Base-by-base conservation (phyloP, 345 rosid genomes). In the Eucalyptus erythrocorys region DNA sequence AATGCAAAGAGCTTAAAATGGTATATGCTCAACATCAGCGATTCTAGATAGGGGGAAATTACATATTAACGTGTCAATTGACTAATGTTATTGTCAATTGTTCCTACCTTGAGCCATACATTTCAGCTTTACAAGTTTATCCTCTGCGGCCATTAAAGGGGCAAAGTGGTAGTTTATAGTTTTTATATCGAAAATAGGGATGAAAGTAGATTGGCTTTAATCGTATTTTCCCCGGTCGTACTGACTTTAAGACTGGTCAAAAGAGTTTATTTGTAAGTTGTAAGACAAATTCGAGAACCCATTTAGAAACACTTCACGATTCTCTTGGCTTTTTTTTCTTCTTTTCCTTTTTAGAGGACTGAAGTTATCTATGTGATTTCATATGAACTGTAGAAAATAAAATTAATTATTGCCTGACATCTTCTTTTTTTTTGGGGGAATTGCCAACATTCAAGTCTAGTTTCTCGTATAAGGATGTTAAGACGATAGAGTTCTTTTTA, bases 341-440 rank as follows among this genome's bases (percentile, higher is more conserved):
- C 17, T 50, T 1, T 22, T 6, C 1, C 22, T 26, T 4, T 55
- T 21, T 55, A n/a, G 37, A n/a, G 37, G 1, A n/a, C 1, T 14
- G 0, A n/a, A 64, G 19, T 7, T 64, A 14, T 64, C 76, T 7
- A n/a, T 64, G 6, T n/a, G 21, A n/a, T 64, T n/a, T 64, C 14
- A 11, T 14, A 21, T 37, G 82, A 19, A 19, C 15, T 0, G 4
- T 19, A 5, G 8, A 71, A 19, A 19, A 37, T 24, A 5, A 19
- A 37, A 5, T 76, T 5, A 37, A 76, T 37, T 19, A 76, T 76
- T 37, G 6, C 82, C 82, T 9, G 8, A 66, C 22, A 14, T 0
- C 24, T 51, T 51, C 1, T 19, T 51, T 1, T 51, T n/a, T 14
- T 66, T 7, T n/a, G 14, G 5, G 0, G 40, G 10, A 66, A 66